A percentile compares a stretch with the other conserved stretches of the same genome.
Conservation (phyloP, 441 rosid genomes). For the Euphorbia celastroides region DNA sequence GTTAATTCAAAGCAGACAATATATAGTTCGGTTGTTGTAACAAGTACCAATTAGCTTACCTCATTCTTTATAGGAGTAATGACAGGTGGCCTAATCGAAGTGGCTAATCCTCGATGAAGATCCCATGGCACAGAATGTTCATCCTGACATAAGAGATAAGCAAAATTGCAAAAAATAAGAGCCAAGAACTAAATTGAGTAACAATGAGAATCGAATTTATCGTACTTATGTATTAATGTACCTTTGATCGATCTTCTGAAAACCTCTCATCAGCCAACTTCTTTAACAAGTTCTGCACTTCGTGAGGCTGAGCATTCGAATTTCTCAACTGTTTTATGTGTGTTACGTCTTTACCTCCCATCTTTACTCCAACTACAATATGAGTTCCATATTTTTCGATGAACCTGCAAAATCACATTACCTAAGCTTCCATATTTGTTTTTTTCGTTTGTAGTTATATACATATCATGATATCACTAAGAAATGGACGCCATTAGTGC, state of each 20-base stretch:
- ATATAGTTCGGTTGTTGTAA: not conserved
- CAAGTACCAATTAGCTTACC: conserved; percentile 32
- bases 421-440: not conserved
- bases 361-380: conserved; percentile 74
- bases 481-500: not conserved
- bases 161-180: not conserved
- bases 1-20: not conserved
- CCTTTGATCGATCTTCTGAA: conserved; percentile 45
- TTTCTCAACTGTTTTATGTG: conserved; percentile 64
- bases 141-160: conserved; percentile 39
- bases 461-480: too few species aligned
- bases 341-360: conserved; percentile 95
- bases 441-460: too few species aligned
- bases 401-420: conserved; percentile 40
- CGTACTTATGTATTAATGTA: conserved; percentile 14
- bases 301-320: conserved; percentile 52
- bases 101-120: conserved; percentile 31
- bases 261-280: conserved; percentile 59
- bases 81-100: conserved; percentile 37
- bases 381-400: conserved; percentile 92
- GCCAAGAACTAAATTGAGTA: not conserved
- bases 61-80: conserved; percentile 48
- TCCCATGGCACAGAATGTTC: conserved; percentile 35
- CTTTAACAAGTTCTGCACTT: conserved; percentile 63
- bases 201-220: not conserved